Base-by-base conservation (phyloP, 345 rosid genomes). In the Sonneratia caseolaris region DNA sequence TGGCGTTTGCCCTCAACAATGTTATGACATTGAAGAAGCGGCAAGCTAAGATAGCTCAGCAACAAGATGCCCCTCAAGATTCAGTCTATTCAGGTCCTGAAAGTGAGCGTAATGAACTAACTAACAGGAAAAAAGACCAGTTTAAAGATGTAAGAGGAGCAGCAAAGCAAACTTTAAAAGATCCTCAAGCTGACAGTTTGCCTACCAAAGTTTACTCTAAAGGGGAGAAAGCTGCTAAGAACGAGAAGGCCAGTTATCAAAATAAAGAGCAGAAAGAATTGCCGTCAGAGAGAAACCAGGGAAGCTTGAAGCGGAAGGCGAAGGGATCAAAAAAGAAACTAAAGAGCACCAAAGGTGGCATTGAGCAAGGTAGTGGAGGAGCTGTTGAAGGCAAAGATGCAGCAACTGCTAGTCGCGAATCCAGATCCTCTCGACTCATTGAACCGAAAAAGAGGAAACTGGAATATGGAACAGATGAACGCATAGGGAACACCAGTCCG, bases 1-100 rank as follows among this genome's bases (percentile, higher is more conserved):
- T 90, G 77, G 97, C 85, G 80, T 95, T 95, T 61, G 96, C 96
- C 68, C 78, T 95, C 55, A 90, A 90, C 76, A 82, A 94, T 83
- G 87, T 92, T 70, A 89, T 85, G 75, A 89, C 82, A 57, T 59
- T 92, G 88, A 90, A 85, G 89, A 77, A 83, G 53, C 85, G 89
- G 57, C 82, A 86, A 42, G 84, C 83, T 66, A 87, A 79, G 79
- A 73, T 82, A 38, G 77, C 73, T 76, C 78, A 71, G 75, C 87
- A 79, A 67, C 87, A 81, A 76, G 80, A 74, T 55, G 79, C 68
- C 74, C 72, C 56, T 2, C 37, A 69, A 22, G 79, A 73, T 68
- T 61, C 73, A 38, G 72, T 75, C 36, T 70, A 77, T 73, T 68
- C 51, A 70, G 77, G 68, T 47, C 80, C 22, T 35, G 79, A 79